Percentiles rank a stretch among this genome's conserved stretches.
These are phyloP conservation scores for Capronia epimyces DNA, from an alignment of 2,329 filamentous ascomycete genomes.

Conservation along the genomic window DNA sequence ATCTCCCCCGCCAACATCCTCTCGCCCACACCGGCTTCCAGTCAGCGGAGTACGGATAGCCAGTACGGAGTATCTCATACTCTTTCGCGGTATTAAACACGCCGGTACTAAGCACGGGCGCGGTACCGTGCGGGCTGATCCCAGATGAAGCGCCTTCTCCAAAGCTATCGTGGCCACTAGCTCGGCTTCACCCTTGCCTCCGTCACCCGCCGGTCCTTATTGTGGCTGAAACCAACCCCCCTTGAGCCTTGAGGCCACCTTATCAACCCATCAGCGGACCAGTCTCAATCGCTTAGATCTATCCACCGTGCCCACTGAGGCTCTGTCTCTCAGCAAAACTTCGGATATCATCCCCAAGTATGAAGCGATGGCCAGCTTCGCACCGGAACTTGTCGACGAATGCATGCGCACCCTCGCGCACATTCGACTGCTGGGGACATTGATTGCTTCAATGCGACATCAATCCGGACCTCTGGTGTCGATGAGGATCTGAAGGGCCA, in stretches of 20 bases:
- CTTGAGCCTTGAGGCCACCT: neutral
- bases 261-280: neutral
- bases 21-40: too few relatives aligned
- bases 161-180: constrained; percentile 2
- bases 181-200: constrained; percentile 12
- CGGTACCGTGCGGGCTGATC: neutral
- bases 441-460: too few relatives aligned
- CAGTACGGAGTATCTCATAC: too few relatives aligned
- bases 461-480: too few relatives aligned
- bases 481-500: neutral
- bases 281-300: neutral
- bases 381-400: neutral
- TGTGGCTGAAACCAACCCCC: neutral
- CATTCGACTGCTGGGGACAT: neutral
- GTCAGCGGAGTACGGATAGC: too few relatives aligned
- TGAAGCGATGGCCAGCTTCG: neutral
- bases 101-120: neutral
- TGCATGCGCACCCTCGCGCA: neutral
- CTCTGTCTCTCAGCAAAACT: constrained; percentile 2
- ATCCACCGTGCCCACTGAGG: constrained; percentile 2
- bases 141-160: neutral
- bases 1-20: too few relatives aligned
- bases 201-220: constrained; percentile 1
- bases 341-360: constrained; percentile 4
- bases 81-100: too few relatives aligned